Evolutionary conservation across 1,139 yeast genomes (phyloP).

Genomic region (Chernovozyma sophiae-reginae): DNA sequence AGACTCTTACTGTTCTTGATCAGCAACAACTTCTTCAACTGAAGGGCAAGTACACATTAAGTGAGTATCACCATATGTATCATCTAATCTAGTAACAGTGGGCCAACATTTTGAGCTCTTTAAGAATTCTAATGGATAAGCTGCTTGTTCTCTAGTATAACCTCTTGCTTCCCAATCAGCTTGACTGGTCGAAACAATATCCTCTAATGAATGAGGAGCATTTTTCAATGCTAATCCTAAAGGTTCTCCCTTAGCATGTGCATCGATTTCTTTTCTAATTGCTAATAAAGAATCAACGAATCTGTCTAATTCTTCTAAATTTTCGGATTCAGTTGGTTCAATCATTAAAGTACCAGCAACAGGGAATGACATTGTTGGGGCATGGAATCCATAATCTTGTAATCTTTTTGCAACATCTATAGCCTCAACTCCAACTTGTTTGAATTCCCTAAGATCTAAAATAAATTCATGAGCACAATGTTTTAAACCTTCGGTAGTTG

Average conservation of each 20-base stretch:
- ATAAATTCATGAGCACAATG: conserved; percentile 97
- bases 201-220: conserved; percentile 89
- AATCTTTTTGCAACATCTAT: conserved; percentile 94
- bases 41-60: conserved; percentile 90
- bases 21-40: conserved; percentile 60
- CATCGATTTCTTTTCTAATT: conserved; percentile 78
- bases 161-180: conserved; percentile 78
- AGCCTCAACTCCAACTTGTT: conserved; percentile 81
- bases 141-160: conserved; percentile 90
- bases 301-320: conserved; percentile 81
- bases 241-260: conserved; percentile 62
- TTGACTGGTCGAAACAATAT: conserved; percentile 54
- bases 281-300: conserved; percentile 84
- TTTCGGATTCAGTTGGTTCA: conserved; percentile 96
- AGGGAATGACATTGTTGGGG: conserved; percentile 98
- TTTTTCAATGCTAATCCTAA: conserved; percentile 75
- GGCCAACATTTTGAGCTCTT: conserved; percentile 90
- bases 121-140: conserved; percentile 77
- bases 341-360: conserved; percentile 96
- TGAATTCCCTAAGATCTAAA: conserved; percentile 83
- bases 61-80: conserved; percentile 90
- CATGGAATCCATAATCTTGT: conserved; percentile 98
- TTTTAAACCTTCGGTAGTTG: conserved; percentile 50
- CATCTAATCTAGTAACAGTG: conserved; percentile 85
- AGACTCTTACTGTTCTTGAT: conserved; percentile 7